Evolutionary conservation across 768 basidiomycete genomes (phyloP), one percentile per base, ranked within the genome.

Genomic region (Paxillus ammoniavirescens): DNA sequence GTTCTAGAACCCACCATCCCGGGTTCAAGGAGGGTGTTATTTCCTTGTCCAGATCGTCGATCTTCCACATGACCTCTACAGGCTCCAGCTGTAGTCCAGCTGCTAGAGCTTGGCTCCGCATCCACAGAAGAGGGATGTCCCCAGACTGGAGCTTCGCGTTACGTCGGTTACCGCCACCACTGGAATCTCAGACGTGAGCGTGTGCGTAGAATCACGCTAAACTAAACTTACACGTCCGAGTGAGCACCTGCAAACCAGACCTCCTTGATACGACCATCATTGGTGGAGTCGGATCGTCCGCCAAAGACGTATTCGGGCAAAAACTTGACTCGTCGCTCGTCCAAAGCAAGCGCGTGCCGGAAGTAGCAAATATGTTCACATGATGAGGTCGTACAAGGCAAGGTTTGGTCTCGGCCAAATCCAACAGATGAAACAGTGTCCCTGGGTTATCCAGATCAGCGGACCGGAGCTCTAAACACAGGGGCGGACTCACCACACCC

Each of bases 381-480:
- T 2, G 62, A 61, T 8, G 53, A 54, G 15, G 63, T 65, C 7
- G 73, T 73, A 18, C 53, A 56, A 5, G 77, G 75, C 7, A 76
- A 52, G 18, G 54, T 64, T 12, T 55, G 65, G 12, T 52, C 58
- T 40, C 75, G 60, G 2, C 67, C 37, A 3, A 77, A 10, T 5
- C 78, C 75, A 41, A 79, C 67, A 0, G 77, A 76, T 3, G 78
- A 78, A 4, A 79, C 78, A 0, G 77, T 77, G 31, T 79, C 78
- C 77, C 77, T 79, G 46, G 4, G 30, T 30, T 9, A 15, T 10
- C 14, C 5, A 15, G 18, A 14, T 44, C 8, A 50, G 33, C 2
- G 23, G 15, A 41, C 13, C 10, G 26, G 6, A 12, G 30, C 8
- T 33, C 31, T 26, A 49, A 21, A 28, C 14, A 40, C 43, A 1